Evolutionary conservation across 2,329 filamentous ascomycete species (phyloP).

Genomic region (Talaromyces sp.): DNA sequence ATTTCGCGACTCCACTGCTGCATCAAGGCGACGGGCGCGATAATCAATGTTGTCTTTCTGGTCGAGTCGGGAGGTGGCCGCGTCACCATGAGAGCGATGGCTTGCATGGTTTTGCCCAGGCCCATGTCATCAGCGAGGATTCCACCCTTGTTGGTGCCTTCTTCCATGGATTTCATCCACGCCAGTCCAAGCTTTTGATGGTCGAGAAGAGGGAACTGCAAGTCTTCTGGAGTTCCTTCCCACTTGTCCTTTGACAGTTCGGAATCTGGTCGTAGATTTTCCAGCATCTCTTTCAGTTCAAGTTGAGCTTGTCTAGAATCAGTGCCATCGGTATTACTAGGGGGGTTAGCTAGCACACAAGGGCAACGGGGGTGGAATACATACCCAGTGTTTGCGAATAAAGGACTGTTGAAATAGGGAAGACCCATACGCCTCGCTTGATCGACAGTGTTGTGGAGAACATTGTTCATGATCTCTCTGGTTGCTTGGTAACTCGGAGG

Average conservation of each 20-base stretch:
- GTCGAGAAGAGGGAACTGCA: slow-evolving; percentile 67
- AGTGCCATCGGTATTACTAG: slow-evolving; percentile 19
- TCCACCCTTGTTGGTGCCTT: slow-evolving; percentile 66
- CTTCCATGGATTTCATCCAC: slow-evolving; percentile 73
- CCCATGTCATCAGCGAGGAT: slow-evolving; percentile 82
- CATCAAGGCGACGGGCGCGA: slow-evolving; percentile 74
- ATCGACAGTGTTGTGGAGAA: neutral
- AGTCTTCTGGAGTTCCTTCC: slow-evolving; percentile 63
- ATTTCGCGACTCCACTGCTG: slow-evolving; percentile 85
- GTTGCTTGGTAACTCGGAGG: neutral
- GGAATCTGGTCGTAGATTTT: slow-evolving; percentile 69
- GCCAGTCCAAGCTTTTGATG: slow-evolving; percentile 75
- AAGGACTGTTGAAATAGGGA: neutral
- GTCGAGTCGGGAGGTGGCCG: slow-evolving; percentile 57
- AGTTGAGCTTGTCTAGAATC: slow-evolving; percentile 54
- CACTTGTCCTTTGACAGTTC: slow-evolving; percentile 59
- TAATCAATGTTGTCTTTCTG: slow-evolving; percentile 72
- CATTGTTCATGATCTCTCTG: neutral
- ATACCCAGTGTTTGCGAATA: neutral
- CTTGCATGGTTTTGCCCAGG: slow-evolving; percentile 78
- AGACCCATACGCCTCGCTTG: neutral
- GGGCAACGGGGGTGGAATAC: neutral
- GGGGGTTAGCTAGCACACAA: slow-evolving; percentile 10
- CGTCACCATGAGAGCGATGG: slow-evolving; percentile 69
- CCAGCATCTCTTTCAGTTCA: slow-evolving; percentile 65